Percentiles rank a stretch among this genome's conserved stretches.
Evolutionary conservation across 352 stramenopile genomes (phyloP).

Genomic region (Globisporangium heterothallicum): DNA sequence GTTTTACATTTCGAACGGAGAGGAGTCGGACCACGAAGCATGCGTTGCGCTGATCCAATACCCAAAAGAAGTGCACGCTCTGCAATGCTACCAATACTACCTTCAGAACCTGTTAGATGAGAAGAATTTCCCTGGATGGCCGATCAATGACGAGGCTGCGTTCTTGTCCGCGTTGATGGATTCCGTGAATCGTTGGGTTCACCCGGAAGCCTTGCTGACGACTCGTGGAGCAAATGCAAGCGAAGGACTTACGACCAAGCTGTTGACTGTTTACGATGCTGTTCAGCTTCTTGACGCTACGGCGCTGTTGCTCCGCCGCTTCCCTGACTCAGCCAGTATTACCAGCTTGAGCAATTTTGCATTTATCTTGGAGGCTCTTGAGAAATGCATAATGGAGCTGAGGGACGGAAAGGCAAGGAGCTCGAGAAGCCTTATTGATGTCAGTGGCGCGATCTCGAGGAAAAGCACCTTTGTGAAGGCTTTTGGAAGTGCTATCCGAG

Average conservation of each 20-base stretch:
- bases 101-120: constrained; percentile 83
- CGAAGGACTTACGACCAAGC: constrained; percentile 49
- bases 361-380: constrained; percentile 66
- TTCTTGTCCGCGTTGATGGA: constrained; percentile 74
- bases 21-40: constrained; percentile 68
- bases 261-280: constrained; percentile 63
- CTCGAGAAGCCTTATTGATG: constrained; percentile 36
- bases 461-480: constrained; percentile 61
- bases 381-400: constrained; percentile 78
- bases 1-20: constrained; percentile 68
- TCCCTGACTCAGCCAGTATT: constrained; percentile 60
- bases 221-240: constrained; percentile 30
- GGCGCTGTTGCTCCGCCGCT: constrained; percentile 60
- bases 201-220: constrained; percentile 46
- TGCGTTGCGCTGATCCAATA: constrained; percentile 80
- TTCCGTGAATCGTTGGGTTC: constrained; percentile 72
- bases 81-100: constrained; percentile 88
- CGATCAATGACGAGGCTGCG: constrained; percentile 76
- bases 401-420: constrained; percentile 40
- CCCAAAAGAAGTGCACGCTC: constrained; percentile 73
- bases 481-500: constrained; percentile 67
- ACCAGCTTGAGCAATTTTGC: constrained; percentile 60
- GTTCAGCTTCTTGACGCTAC: constrained; percentile 72
- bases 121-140: constrained; percentile 83
- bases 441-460: constrained; percentile 50